phyloP scores from a whole-genome alignment of 2,329 filamentous ascomycete species.

The Phyllosticta capitalensis region DNA sequence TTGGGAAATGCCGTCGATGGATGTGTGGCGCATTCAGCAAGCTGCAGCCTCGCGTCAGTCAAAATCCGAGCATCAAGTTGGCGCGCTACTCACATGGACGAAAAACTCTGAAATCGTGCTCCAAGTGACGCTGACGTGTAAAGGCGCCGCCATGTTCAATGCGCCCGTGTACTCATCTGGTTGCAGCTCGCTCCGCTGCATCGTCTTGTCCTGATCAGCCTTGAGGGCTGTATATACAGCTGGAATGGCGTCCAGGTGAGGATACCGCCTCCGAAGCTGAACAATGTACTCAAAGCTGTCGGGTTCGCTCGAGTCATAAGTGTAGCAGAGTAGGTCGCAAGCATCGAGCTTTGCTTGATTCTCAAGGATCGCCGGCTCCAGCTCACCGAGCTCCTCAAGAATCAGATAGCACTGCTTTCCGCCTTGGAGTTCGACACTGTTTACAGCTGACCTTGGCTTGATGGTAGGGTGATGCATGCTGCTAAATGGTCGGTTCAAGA shows the following conservation, averaged over 20 bases:
- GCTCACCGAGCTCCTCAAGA: conserved; percentile 84
- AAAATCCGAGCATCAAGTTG: conserved; percentile 17
- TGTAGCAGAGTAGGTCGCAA: conserved; percentile 89
- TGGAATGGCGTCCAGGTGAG: conserved; percentile 79
- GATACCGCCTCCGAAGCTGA: conserved; percentile 65
- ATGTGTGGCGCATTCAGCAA: conserved; percentile 86
- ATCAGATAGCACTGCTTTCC: conserved; percentile 97
- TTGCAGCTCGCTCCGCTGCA: conserved; percentile 79
- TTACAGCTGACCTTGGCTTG: conserved; percentile 85
- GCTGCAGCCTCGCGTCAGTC: conserved; percentile 22
- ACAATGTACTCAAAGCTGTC: conserved; percentile 93
- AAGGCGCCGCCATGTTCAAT: conserved; percentile 78
- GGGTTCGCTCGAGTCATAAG: conserved; percentile 93
- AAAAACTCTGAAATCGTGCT: conserved; percentile 89
- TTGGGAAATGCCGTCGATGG: conserved; percentile 84
- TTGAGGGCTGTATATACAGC: conserved; percentile 90
- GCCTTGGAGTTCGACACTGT: conserved; percentile 89
- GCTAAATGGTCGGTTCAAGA: conserved; percentile 80
- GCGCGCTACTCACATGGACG: conserved; percentile 45
- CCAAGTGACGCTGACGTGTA: conserved; percentile 95
- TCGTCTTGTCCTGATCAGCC: conserved; percentile 91
- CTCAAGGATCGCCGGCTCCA: conserved; percentile 90
- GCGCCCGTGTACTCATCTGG: conserved; percentile 83
- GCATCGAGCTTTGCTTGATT: conserved; percentile 84
- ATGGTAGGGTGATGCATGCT: conserved; percentile 85